Conservation (phyloP, 2,329 filamentous ascomycete genomes). For the Aurifilum marmelostoma region DNA sequence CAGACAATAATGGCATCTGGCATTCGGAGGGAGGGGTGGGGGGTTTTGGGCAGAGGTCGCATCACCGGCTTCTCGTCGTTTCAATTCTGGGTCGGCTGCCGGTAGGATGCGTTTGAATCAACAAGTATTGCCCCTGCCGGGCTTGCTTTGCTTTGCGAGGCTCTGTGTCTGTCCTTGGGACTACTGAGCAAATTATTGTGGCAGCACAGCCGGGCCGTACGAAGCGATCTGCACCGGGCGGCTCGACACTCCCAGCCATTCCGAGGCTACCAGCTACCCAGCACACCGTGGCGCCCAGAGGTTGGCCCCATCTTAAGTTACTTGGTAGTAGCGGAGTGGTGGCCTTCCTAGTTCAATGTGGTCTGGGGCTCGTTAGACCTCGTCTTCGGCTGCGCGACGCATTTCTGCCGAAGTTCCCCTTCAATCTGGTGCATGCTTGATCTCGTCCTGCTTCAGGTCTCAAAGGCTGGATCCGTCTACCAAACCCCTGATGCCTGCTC, state of each 20-base stretch:
- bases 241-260: slow-evolving; percentile 2
- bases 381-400: background rate
- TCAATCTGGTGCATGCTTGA: background rate
- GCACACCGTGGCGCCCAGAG: background rate
- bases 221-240: slow-evolving; percentile 13
- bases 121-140: background rate
- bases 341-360: background rate
- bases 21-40: background rate
- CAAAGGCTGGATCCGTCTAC: background rate
- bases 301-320: background rate
- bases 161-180: background rate
- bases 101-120: background rate
- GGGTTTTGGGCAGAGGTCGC: background rate
- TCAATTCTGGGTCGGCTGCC: background rate
- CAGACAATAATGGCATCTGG: slow-evolving; percentile 3
- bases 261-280: background rate
- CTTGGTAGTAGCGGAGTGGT: background rate
- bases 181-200: background rate
- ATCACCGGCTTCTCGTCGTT: slow-evolving; percentile 3
- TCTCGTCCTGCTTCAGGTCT: background rate
- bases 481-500: slow-evolving; percentile 14
- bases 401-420: background rate
- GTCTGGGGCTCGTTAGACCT: background rate
- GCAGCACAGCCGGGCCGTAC: slow-evolving; percentile 13
- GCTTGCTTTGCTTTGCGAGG: background rate